Evolutionary conservation across 1,284 basidiomycete species (phyloP).

Genomic region (Ustilago crameri): DNA sequence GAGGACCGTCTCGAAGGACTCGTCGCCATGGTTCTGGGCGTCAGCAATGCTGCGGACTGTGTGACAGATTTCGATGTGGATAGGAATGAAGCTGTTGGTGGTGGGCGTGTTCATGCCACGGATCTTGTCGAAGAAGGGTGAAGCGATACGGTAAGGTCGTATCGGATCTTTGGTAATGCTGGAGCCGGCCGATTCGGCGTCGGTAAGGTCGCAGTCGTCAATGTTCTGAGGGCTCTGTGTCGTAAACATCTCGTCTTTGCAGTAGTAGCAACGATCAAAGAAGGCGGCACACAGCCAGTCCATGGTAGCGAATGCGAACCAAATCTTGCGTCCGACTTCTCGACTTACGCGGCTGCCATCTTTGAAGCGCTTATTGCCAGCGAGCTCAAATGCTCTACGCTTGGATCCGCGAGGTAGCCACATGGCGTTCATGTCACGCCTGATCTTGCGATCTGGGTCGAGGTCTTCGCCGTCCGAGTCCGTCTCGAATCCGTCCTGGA

Average conservation of each 20-base stretch:
- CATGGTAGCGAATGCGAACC: conserved; percentile 46
- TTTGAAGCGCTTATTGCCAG: conserved; percentile 34
- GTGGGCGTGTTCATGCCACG: conserved; percentile 31
- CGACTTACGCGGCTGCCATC: conserved; percentile 38
- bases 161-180: conserved; percentile 10
- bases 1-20: conserved; percentile 49
- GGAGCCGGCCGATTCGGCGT: conserved; percentile 11
- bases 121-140: conserved; percentile 29
- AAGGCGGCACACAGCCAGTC: conserved; percentile 42
- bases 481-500: conserved; percentile 34
- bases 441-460: conserved; percentile 28
- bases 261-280: conserved; percentile 43
- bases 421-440: conserved; percentile 46
- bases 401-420: conserved; percentile 30
- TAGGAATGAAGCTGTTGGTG: conserved; percentile 53
- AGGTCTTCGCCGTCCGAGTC: conserved; percentile 44
- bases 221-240: conserved; percentile 56
- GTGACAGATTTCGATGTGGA: conserved; percentile 51
- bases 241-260: conserved; percentile 49
- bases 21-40: conserved; percentile 35
- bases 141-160: conserved; percentile 14
- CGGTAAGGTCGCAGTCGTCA: conserved; percentile 51
- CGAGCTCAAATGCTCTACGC: conserved; percentile 21
- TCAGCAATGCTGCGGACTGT: conserved; percentile 46
- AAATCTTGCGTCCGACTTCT: conserved; percentile 45